phyloP scores from a whole-genome alignment of 257 asterid species.

The Solanum lycopersicoides region DNA sequence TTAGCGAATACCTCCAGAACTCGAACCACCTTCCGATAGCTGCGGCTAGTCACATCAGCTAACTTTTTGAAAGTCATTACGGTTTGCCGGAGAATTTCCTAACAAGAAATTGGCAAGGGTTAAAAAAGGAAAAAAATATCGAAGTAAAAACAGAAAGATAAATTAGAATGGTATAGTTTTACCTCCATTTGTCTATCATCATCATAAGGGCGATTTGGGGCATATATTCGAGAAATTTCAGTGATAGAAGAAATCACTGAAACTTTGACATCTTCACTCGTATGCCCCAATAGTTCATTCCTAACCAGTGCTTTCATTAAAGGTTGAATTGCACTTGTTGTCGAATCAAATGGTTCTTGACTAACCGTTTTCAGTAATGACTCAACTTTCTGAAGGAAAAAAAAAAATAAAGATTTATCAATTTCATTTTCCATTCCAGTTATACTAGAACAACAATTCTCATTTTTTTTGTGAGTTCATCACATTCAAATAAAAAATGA shows the following conservation, averaged over 20 bases:
- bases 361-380: slow-evolving; percentile 24
- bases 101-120: not conserved
- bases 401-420: not conserved
- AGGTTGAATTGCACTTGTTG: slow-evolving; percentile 20
- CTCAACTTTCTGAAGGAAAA: slow-evolving; percentile 29
- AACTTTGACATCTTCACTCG: slow-evolving; percentile 27
- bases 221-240: slow-evolving; percentile 49
- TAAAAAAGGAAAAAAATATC: not conserved
- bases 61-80: slow-evolving; percentile 32
- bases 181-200: slow-evolving; percentile 37
- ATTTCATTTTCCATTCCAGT: not conserved
- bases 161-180: not conserved
- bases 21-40: slow-evolving; percentile 15
- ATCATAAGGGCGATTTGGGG: slow-evolving; percentile 34
- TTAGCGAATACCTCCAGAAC: slow-evolving; percentile 35
- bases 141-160: not conserved
- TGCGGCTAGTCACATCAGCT: slow-evolving; percentile 18
- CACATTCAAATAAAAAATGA: not conserved
- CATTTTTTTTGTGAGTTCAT: not conserved
- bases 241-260: slow-evolving; percentile 39
- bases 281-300: slow-evolving; percentile 21
- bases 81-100: slow-evolving; percentile 30
- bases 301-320: slow-evolving; percentile 31
- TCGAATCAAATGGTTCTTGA: slow-evolving; percentile 33
- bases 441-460: not conserved